Percentiles rank a stretch among this genome's conserved stretches.
These are phyloP conservation scores for Elaeis guineensis DNA, from an alignment of 176 grass and related monocot species.

Conservation along the genomic window DNA sequence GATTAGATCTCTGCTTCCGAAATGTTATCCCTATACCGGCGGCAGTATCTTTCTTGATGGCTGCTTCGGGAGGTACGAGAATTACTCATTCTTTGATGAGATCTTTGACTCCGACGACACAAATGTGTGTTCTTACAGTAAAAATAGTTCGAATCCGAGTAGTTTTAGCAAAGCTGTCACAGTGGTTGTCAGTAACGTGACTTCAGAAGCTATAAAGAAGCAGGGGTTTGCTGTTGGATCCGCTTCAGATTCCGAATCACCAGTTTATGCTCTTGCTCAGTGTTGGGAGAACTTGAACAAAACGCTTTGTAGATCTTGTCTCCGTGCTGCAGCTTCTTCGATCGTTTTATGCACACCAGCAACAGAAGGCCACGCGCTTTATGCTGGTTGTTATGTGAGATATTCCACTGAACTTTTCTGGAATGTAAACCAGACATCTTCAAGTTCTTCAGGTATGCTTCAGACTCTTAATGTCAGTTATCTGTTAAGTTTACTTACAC, in stretches of 20 bases:
- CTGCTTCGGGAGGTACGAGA: constrained; percentile 65
- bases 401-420: constrained; percentile 63
- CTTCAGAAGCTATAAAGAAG: constrained; percentile 12
- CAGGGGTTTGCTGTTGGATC: constrained; percentile 45
- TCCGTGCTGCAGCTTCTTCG: constrained; percentile 37
- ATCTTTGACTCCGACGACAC: constrained; percentile 18
- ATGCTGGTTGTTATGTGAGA: constrained; percentile 60
- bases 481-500: too few species aligned
- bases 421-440: constrained; percentile 37
- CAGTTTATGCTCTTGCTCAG: constrained; percentile 62
- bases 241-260: not conserved
- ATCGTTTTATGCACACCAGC: constrained; percentile 42
- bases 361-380: constrained; percentile 55
- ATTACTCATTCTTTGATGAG: constrained; percentile 69
- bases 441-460: constrained; percentile 33
- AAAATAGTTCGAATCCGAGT: constrained; percentile 18
- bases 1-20: constrained; percentile 69
- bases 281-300: constrained; percentile 61
- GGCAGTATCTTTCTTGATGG: constrained; percentile 65
- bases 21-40: constrained; percentile 59
- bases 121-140: constrained; percentile 6
- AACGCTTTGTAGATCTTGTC: constrained; percentile 45
- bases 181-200: constrained; percentile 37
- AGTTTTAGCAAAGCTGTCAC: constrained; percentile 37
- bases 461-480: too few species aligned